These are phyloP conservation scores for Entomophthora muscae DNA, from an alignment of 371 early-diverging fungal genomes.

Conservation along the genomic window DNA sequence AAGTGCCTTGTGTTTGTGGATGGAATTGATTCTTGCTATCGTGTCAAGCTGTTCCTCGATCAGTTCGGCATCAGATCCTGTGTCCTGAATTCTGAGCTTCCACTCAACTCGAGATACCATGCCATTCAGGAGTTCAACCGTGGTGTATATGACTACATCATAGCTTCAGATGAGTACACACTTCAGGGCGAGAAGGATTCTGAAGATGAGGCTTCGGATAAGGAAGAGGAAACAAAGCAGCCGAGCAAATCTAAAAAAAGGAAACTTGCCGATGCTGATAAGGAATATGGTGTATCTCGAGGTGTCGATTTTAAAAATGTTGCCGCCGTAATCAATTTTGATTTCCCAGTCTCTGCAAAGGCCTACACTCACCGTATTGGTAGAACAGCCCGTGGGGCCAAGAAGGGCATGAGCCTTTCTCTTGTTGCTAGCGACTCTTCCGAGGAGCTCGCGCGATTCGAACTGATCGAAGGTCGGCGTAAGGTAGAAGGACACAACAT, in stretches of 20 bases:
- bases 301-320: slow-evolving; percentile 95
- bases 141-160: slow-evolving; percentile 88
- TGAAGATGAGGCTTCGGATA: slow-evolving; percentile 24
- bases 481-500: slow-evolving; percentile 30
- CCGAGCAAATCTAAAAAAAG: slow-evolving; percentile 15
- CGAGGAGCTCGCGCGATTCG: neutral
- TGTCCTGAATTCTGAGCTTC: slow-evolving; percentile 85
- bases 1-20: slow-evolving; percentile 89
- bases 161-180: slow-evolving; percentile 84
- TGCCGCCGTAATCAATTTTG: slow-evolving; percentile 93
- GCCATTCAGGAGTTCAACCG: slow-evolving; percentile 93
- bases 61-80: slow-evolving; percentile 83
- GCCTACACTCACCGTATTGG: slow-evolving; percentile 94
- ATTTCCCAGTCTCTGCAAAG: slow-evolving; percentile 78
- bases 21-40: slow-evolving; percentile 80
- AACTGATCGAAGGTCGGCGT: neutral
- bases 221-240: slow-evolving; percentile 15
- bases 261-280: slow-evolving; percentile 32
- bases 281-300: slow-evolving; percentile 89
- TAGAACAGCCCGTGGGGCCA: slow-evolving; percentile 87
- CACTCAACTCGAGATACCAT: slow-evolving; percentile 78
- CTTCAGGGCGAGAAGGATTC: slow-evolving; percentile 50
- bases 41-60: slow-evolving; percentile 83
- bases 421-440: slow-evolving; percentile 30
- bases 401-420: slow-evolving; percentile 74